A percentile compares a stretch with the other conserved stretches of the same genome.
These are phyloP conservation scores for Pichia cactophila DNA, from an alignment of 1,139 yeast species.

Conservation along the genomic window DNA sequence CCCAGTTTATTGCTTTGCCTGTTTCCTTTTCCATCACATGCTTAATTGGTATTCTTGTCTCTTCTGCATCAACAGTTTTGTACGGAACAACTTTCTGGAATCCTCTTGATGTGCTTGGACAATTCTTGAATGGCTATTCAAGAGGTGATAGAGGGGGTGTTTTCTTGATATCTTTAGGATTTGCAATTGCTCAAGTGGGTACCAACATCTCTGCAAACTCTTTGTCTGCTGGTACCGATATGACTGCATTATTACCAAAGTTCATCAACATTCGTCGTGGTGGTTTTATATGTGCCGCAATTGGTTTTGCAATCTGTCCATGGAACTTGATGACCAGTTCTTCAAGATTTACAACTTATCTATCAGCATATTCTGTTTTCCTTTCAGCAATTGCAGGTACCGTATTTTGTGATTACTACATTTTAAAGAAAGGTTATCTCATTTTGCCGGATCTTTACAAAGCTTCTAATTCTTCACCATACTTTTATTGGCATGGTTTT, in stretches of 20 bases:
- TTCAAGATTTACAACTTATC: conserved; percentile 71
- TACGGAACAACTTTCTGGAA: conserved; percentile 77
- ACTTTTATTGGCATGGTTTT: conserved; percentile 57
- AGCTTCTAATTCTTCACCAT: conserved; percentile 37
- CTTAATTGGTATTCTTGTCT: conserved; percentile 77
- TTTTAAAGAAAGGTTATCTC: conserved; percentile 67
- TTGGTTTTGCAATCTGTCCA: conserved; percentile 78
- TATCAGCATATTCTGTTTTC: conserved; percentile 82
- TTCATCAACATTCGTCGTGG: conserved; percentile 79
- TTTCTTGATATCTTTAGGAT: conserved; percentile 68
- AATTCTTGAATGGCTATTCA: conserved; percentile 52
- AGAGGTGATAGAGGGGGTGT: conserved; percentile 82
- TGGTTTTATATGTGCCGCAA: conserved; percentile 68
- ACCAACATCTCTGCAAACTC: conserved; percentile 91
- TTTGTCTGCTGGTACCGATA: conserved; percentile 84
- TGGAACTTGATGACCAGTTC: conserved; percentile 78
- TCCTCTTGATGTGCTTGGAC: conserved; percentile 68
- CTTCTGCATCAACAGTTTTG: conserved; percentile 67
- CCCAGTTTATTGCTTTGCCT: conserved; percentile 64
- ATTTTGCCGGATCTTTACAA: conserved; percentile 58
- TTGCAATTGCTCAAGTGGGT: conserved; percentile 82
- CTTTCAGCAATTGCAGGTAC: conserved; percentile 84
- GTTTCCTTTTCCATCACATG: conserved; percentile 73
- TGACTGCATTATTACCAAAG: conserved; percentile 75
- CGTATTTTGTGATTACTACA: conserved; percentile 66